Conservation (phyloP, 2,329 filamentous ascomycete species). For the Cytospora paraplurivora region DNA sequence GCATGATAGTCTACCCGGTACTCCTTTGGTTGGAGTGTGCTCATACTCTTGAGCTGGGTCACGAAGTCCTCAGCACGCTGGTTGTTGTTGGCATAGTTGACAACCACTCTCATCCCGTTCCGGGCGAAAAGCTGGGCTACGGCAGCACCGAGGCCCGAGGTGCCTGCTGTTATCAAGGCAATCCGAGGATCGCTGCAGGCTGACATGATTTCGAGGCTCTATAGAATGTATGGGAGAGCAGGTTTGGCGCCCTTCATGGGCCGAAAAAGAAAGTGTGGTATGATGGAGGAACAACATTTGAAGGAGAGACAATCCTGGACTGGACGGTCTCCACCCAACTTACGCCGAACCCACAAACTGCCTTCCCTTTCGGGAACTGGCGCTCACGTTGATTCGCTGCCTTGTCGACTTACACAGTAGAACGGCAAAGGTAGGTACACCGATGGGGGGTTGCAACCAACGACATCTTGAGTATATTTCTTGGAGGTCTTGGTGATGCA, state of each 20-base stretch:
- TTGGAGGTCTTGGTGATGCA: too few relatives aligned
- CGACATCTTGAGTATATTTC: not conserved
- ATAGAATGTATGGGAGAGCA: not conserved
- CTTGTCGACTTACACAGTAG: not conserved
- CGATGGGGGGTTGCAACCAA: not conserved
- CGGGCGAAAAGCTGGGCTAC: constrained; percentile 68
- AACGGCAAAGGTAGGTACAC: too few relatives aligned
- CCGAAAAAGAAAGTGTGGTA: not conserved
- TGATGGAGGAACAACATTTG: not conserved
- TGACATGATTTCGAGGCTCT: constrained; percentile 29
- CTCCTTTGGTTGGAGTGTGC: constrained; percentile 48
- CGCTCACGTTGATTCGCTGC: constrained; percentile 16
- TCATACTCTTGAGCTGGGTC: constrained; percentile 53
- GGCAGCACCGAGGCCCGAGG: constrained; percentile 70
- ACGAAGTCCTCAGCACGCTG: constrained; percentile 62
- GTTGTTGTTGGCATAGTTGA: constrained; percentile 71
- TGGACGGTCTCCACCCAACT: not conserved
- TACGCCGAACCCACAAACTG: constrained; percentile 9
- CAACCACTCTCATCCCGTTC: constrained; percentile 67
- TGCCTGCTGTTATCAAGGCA: constrained; percentile 53
- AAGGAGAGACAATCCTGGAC: not conserved
- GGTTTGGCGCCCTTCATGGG: not conserved
- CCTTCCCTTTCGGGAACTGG: constrained; percentile 16
- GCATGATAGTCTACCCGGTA: constrained; percentile 44
- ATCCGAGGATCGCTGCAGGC: constrained; percentile 40